Conservation (phyloP, 2,329 filamentous ascomycete species). For the Trichoderma koningiopsis region DNA sequence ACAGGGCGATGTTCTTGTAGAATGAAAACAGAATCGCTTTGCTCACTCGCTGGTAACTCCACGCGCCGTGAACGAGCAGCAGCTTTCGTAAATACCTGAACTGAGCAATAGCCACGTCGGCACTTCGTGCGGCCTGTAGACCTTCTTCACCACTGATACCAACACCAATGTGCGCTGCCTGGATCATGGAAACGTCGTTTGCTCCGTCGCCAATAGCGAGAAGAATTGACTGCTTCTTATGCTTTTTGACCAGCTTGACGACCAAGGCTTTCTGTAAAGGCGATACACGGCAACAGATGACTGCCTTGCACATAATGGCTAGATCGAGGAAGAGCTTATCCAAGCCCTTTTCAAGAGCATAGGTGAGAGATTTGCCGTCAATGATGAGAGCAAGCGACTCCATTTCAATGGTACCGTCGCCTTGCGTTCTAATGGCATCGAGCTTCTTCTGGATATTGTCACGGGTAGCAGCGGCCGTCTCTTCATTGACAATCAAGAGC, state of each 20-base stretch:
- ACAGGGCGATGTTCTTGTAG: conserved; percentile 98
- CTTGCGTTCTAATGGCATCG: conserved; percentile 83
- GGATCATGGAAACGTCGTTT: conserved; percentile 99
- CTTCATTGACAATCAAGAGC: conserved; percentile 93
- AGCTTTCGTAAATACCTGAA: conserved; percentile 95
- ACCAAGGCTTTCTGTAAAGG: conserved; percentile 96
- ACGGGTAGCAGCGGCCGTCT: conserved; percentile 73
- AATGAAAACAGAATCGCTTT: conserved; percentile 98
- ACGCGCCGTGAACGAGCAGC: conserved; percentile 90
- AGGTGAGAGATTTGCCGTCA: conserved; percentile 94
- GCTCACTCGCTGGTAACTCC: conserved; percentile 96
- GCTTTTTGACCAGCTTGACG: conserved; percentile 95
- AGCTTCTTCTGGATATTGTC: conserved; percentile 93
- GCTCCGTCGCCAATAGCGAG: conserved; percentile 96
- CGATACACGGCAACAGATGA: conserved; percentile 96
- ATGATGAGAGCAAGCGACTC: conserved; percentile 92
- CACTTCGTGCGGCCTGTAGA: conserved; percentile 91
- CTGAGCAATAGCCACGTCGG: conserved; percentile 93
- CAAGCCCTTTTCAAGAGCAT: conserved; percentile 86
- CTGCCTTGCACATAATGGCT: conserved; percentile 95
- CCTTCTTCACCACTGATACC: conserved; percentile 97
- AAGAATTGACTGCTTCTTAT: conserved; percentile 84
- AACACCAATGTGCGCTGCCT: conserved; percentile 95
- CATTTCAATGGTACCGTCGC: conserved; percentile 72
- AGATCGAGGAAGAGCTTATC: conserved; percentile 93